Evolutionary conservation across 225 moss, liverwort and hornwort genomes (phyloP), one percentile per base, ranked within the genome.

Genomic region (Climacium dendroides): DNA sequence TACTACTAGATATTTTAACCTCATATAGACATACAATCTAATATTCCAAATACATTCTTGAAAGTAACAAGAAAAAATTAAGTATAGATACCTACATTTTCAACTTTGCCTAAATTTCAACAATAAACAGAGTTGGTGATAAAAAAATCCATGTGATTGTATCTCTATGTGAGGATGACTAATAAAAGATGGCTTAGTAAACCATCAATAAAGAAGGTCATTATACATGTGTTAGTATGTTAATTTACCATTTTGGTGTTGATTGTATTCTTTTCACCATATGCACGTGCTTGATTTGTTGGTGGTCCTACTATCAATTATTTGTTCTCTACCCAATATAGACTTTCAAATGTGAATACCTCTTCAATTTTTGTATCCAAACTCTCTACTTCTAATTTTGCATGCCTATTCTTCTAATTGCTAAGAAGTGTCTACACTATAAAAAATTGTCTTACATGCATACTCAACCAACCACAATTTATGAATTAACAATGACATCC

Each of bases 1-100:
- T 0, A 74, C 30, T 1, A 18, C 1, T 0, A 0, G 1, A 16
- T 72, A 47, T 2, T 10, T 45, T 47, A 19, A 32, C 19, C 1
- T 7, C 2, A 12, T 19, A 72, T 0, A 45, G 0, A 16, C 6
- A 45, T 0, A 32, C 7, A 11, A 47, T 30, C 4, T 74, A 48
- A 71, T 19, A 30, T 48, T 48, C 4, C 11, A 48, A 30, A 48
- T 19, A 32, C 30, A 48, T 32, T 74, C 2, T 19, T 74, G 30
- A 73, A 73, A 30, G 11, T 29, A 73, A 73, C 1, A 48, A 73
- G 6, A 48, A 30, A 2, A 6, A 45, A 28, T 28, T 29, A 72
- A 18, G 47, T 47, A 25, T 30, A 47, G 47, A 11, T 47, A 73
- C 4, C 6, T 0, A 30, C 19, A 48, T 74, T 74, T 30, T 30